Evolutionary conservation across 2,329 filamentous ascomycete species (phyloP), one percentile per base, ranked within the genome.

Genomic region (Drechslera avenae): DNA sequence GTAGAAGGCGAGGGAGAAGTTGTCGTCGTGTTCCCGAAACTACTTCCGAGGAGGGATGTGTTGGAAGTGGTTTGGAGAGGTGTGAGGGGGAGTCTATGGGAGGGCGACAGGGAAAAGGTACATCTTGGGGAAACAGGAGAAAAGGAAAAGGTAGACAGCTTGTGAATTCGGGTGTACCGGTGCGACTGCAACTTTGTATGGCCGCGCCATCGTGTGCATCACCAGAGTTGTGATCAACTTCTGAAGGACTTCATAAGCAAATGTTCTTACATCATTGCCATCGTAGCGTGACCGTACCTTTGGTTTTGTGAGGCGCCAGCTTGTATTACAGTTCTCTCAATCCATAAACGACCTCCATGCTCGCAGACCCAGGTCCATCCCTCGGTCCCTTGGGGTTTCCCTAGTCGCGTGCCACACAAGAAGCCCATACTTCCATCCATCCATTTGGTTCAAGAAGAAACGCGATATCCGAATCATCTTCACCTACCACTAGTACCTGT

Each of bases 1-100:
- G 91, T 97, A 14, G 89, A 95, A 62, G 91, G 87, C 2, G 93
- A 97, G 75, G 83, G 87, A 46, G 87, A 94, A 59, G 83, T 96
- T 4, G 89, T 97, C 0, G 93, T 99, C n/a, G 91, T 97, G 3
- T 99, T 99, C 71, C 93, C 93, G 78, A 81, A 82, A 49, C 74
- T 96, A 59, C 71, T 97, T 55, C 94, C 94, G 0, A 77, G 85
- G 50, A 79, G 89, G 48, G 80, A 78, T 40, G 87, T 96, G 47
- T 79, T 97, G 21, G 91, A 97, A 77, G 83, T 85, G 61, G 93
- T 97, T 2, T 97, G 94, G 94, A 86, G 91, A 63, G 93, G 91
- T 0, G 85, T 88, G 2, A 83, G 90, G 60, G 86, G 83, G 49
- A 96, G 92, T 75, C 77, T 99, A 54, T 95, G 91, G 72, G 91